Conservation (phyloP, 2,329 filamentous ascomycete species). For the Tolypocladium ophioglossoides region DNA sequence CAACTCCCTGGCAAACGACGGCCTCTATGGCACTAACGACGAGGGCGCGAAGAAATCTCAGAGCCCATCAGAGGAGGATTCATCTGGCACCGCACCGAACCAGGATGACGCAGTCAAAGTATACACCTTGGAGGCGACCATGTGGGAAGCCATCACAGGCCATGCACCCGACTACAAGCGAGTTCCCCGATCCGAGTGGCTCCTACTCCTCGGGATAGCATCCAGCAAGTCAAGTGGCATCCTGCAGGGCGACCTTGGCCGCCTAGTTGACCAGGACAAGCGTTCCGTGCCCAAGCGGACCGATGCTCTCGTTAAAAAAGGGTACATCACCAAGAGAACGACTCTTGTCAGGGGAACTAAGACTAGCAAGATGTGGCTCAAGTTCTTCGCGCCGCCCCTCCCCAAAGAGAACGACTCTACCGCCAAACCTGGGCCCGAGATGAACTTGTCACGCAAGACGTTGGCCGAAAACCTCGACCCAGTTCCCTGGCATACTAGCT, state of each 20-base stretch:
- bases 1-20: not conserved
- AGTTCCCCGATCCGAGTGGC: conserved; percentile 48
- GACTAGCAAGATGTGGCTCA: conserved; percentile 53
- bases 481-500: conserved; percentile 44
- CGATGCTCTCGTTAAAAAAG: conserved; percentile 46
- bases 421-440: conserved; percentile 16
- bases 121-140: conserved; percentile 41
- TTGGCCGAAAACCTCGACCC: conserved; percentile 37
- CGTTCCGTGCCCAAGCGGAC: conserved; percentile 52
- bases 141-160: conserved; percentile 50
- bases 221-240: conserved; percentile 44
- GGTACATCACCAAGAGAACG: conserved; percentile 51
- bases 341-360: conserved; percentile 47
- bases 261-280: conserved; percentile 50
- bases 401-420: conserved; percentile 20
- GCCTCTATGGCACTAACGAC: not conserved
- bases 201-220: conserved; percentile 46
- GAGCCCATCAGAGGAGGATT: not conserved
- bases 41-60: not conserved
- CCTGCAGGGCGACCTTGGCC: conserved; percentile 48
- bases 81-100: not conserved
- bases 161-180: conserved; percentile 49
- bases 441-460: conserved; percentile 27
- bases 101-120: conserved; percentile 17
- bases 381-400: conserved; percentile 39